These are phyloP conservation scores for Miscanthus sacchariflorus DNA, from an alignment of 202 grass and related monocot genomes.

Conservation along the genomic window DNA sequence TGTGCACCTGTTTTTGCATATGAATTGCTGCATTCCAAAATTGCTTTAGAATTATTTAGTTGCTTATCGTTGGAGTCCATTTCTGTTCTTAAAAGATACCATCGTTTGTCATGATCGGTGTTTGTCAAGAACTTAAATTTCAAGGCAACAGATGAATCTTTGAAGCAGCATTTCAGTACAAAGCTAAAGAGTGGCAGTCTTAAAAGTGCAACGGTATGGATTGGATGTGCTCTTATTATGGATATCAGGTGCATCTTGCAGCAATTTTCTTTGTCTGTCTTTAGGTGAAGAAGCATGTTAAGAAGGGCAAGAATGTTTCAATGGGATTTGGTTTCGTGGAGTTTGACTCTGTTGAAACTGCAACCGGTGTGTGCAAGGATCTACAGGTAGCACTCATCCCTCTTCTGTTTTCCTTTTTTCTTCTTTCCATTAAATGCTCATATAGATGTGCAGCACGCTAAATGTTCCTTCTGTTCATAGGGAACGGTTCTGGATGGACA, in stretches of 20 bases:
- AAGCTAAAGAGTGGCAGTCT: conserved; percentile 77
- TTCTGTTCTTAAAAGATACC: conserved; percentile 14
- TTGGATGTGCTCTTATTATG: conserved; percentile 27
- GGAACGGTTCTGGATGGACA: conserved; percentile 94
- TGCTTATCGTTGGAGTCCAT: conserved; percentile 8
- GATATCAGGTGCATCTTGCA: conserved; percentile 21
- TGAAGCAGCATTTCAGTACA: conserved; percentile 84
- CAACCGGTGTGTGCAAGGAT: conserved; percentile 87
- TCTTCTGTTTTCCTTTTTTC: background rate
- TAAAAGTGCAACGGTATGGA: conserved; percentile 85
- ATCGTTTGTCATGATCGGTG: conserved; percentile 71
- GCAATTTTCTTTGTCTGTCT: conserved; percentile 27
- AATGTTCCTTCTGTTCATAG: conserved; percentile 46
- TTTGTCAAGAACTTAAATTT: conserved; percentile 99
- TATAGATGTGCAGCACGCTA: conserved; percentile 16
- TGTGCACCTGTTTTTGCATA: background rate
- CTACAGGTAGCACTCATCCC: conserved; percentile 60
- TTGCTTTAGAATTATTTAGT: conserved; percentile 23
- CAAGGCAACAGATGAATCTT: conserved; percentile 79
- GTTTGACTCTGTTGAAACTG: conserved; percentile 94
- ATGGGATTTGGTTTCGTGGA: conserved; percentile 98
- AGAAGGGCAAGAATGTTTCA: conserved; percentile 91
- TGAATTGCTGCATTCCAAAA: background rate
- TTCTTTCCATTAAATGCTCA: background rate
- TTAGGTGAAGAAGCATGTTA: conserved; percentile 92